Conservation (phyloP, 2,329 filamentous ascomycete genomes). For the Exophiala lecanii-corni region DNA sequence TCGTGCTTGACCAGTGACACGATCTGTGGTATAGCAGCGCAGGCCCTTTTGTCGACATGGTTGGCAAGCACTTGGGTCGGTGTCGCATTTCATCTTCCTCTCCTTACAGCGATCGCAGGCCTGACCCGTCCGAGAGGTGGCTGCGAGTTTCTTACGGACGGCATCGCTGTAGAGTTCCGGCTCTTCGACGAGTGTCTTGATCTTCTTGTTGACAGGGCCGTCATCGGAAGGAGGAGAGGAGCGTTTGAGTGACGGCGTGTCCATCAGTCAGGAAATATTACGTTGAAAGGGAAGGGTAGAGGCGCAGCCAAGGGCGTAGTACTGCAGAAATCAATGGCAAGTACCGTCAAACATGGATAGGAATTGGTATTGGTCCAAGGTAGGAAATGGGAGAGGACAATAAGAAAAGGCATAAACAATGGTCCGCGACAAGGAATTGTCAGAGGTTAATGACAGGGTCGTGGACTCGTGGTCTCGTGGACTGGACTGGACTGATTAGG, state of each 20-base stretch:
- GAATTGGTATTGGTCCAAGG: too few species aligned
- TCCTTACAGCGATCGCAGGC: slow-evolving; percentile 87
- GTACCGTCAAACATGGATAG: slow-evolving; percentile 10
- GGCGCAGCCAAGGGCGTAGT: not conserved
- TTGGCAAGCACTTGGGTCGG: slow-evolving; percentile 72
- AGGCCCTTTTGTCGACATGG: slow-evolving; percentile 72
- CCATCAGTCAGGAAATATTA: slow-evolving; percentile 14
- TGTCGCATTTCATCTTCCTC: slow-evolving; percentile 84
- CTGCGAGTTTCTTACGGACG: slow-evolving; percentile 50
- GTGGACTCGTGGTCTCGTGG: too few species aligned
- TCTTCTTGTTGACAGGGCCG: slow-evolving; percentile 23
- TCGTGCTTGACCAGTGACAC: slow-evolving; percentile 76
- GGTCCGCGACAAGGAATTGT: too few species aligned
- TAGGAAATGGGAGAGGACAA: too few species aligned
- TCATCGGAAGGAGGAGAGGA: slow-evolving; percentile 13
- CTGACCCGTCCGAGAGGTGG: slow-evolving; percentile 65
- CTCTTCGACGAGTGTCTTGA: slow-evolving; percentile 22
- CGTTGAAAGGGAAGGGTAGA: too few species aligned
- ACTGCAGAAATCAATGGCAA: slow-evolving; percentile 10
- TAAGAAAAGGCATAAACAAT: too few species aligned
- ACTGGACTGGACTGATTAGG: too few species aligned
- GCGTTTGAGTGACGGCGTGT: slow-evolving; percentile 16
- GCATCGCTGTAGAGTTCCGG: slow-evolving; percentile 39
- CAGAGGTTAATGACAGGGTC: too few species aligned
- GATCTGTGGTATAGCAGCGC: slow-evolving; percentile 79